These are phyloP conservation scores for Pisolithus orientalis DNA, from an alignment of 768 basidiomycete species.

Conservation along the genomic window DNA sequence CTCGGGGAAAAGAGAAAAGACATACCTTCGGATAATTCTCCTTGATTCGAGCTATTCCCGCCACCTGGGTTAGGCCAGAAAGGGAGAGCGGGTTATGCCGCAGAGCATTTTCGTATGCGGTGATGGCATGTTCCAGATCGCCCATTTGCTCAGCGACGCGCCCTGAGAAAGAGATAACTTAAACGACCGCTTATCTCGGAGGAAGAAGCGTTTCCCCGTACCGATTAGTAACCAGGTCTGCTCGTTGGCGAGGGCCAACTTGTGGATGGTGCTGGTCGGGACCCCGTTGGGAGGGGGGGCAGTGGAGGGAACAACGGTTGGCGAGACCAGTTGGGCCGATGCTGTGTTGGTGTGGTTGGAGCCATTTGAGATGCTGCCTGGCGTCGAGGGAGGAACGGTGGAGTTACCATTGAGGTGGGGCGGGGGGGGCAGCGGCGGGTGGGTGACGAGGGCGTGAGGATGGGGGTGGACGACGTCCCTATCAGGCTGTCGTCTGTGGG, in stretches of 20 bases:
- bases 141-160: slow-evolving; percentile 94
- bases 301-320: slow-evolving; percentile 36
- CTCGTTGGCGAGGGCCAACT: slow-evolving; percentile 82
- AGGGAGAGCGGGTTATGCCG: slow-evolving; percentile 92
- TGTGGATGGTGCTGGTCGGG: slow-evolving; percentile 52
- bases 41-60: slow-evolving; percentile 93
- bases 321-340: slow-evolving; percentile 36
- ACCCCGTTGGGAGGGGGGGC: slow-evolving; percentile 21
- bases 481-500: slow-evolving; percentile 55
- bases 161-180: slow-evolving; percentile 45
- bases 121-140: slow-evolving; percentile 87
- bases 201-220: slow-evolving; percentile 22
- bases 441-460: slow-evolving; percentile 38
- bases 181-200: slow-evolving; percentile 3
- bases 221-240: slow-evolving; percentile 95
- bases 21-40: slow-evolving; percentile 92
- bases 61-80: slow-evolving; percentile 87
- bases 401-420: slow-evolving; percentile 50
- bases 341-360: slow-evolving; percentile 29
- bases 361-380: slow-evolving; percentile 34
- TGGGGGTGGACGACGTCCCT: slow-evolving; percentile 57
- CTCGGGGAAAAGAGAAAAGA: slow-evolving; percentile 24
- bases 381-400: slow-evolving; percentile 38
- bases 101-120: slow-evolving; percentile 91
- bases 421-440: slow-evolving; percentile 31